Evolutionary conservation across 805 yeast species (phyloP).

Genomic region (Saccharomycopsis sp.): DNA sequence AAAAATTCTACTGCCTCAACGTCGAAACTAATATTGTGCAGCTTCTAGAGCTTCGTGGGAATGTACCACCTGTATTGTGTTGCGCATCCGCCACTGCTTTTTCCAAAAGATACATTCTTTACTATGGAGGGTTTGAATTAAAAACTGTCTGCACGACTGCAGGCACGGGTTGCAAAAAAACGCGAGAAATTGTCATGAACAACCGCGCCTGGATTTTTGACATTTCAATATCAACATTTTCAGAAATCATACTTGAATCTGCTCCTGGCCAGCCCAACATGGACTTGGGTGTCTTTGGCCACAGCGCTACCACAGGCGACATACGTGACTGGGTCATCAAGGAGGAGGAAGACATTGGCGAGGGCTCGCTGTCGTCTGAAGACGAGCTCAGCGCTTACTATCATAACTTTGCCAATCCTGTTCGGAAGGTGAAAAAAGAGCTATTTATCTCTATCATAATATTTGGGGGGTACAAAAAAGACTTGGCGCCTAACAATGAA

Average conservation of each 20-base stretch:
- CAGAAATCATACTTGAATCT: slow-evolving; percentile 26
- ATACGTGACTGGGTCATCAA: not conserved
- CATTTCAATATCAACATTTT: slow-evolving; percentile 40
- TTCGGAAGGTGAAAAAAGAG: not conserved
- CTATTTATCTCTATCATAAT: not conserved
- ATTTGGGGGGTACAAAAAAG: not conserved
- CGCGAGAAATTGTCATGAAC: slow-evolving; percentile 41
- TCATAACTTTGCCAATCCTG: not conserved
- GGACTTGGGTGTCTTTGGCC: slow-evolving; percentile 18
- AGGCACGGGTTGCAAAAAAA: slow-evolving; percentile 28
- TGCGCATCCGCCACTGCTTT: slow-evolving; percentile 43
- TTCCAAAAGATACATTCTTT: slow-evolving; percentile 50
- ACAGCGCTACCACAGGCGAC: slow-evolving; percentile 1
- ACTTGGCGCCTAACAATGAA: not conserved
- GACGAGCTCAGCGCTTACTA: not conserved
- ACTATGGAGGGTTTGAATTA: slow-evolving; percentile 64
- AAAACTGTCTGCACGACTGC: slow-evolving; percentile 29
- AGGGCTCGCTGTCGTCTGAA: not conserved
- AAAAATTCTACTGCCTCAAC: slow-evolving; percentile 32
- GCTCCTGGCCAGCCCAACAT: slow-evolving; percentile 1
- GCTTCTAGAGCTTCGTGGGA: slow-evolving; percentile 32
- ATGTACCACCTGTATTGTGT: slow-evolving; percentile 47
- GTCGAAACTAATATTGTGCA: slow-evolving; percentile 33
- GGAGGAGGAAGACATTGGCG: not conserved
- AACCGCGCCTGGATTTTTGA: slow-evolving; percentile 57